Base-by-base conservation (phyloP, 225 moss, liverwort and hornwort species). In the Bryoerythrophyllum caledonicum region DNA sequence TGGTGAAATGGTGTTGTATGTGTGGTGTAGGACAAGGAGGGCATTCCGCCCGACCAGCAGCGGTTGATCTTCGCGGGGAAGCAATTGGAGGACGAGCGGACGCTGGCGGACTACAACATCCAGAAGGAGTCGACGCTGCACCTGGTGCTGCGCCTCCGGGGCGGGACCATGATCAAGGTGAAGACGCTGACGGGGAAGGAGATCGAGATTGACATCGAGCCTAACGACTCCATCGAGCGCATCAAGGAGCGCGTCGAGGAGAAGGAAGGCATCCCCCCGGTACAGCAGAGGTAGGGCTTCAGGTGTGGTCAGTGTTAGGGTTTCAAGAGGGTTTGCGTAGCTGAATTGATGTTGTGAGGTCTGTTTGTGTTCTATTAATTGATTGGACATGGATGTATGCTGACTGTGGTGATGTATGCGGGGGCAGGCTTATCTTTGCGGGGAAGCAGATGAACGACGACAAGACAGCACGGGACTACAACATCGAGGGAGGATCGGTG, bases 381-480 rank as follows among this genome's bases (percentile, higher is more conserved):
- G n/a, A n/a, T n/a, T 74, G 32, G 66, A 10, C 48, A 35, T 71
- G 26, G 7, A 24, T 37, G 17, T n/a, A n/a, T n/a, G 66, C 49
- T 70, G 59, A 35, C 26, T 26, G 26, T 48, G 74, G 66, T 35
- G 54, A 67, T 81, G 67, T 57, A 19, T 49, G 48, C 48, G 74
- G 38, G 69, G 62, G 30, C 84, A 97, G 96, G 87, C 92, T 97
- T 63, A 97, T 94, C 72, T 97, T 97, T 86, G 96, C 94, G 21
- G 96, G 96, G 48, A 97, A 97, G 87, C 94, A 97, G 81, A 97
- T 97, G 96, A 97, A 94, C 41, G 94, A 97, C 78, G 96, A 97
- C 79, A 97, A 93, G 81, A 90, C 96, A 76, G 96, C 96, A 21
- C 88, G 89, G 55, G 96, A 97, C 76, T 97, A 97, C 82, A 97